Conservation (phyloP, 1,284 basidiomycete genomes). For the Serendipita sp. region DNA sequence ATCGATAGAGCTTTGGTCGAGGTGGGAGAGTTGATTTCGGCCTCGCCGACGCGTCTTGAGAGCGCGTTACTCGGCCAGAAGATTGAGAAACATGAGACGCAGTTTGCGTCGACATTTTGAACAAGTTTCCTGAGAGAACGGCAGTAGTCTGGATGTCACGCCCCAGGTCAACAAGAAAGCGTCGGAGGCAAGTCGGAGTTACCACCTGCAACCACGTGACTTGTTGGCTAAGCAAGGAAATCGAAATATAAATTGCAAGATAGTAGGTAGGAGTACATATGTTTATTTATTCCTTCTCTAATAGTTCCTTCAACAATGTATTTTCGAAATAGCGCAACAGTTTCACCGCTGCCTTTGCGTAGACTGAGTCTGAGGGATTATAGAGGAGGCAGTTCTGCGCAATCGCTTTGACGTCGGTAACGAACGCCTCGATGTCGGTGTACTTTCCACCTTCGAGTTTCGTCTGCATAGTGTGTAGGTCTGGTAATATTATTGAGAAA, state of each 20-base stretch:
- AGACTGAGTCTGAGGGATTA: constrained; percentile 77
- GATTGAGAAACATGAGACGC: neutral
- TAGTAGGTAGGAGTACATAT: neutral
- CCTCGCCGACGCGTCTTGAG: neutral
- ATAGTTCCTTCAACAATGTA: constrained; percentile 24
- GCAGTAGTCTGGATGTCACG: neutral
- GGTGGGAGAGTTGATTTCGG: neutral
- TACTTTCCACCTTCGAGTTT: constrained; percentile 82
- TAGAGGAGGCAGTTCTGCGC: constrained; percentile 87
- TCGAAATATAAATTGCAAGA: neutral
- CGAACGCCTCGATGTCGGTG: constrained; percentile 59
- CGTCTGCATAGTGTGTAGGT: constrained; percentile 84
- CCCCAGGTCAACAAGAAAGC: neutral
- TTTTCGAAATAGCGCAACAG: constrained; percentile 36
- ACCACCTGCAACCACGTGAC: neutral
- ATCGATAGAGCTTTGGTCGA: neutral
- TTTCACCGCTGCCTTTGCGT: constrained; percentile 74
- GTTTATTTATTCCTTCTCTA: constrained; percentile 6
- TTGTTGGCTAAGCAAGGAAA: neutral
- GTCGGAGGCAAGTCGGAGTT: constrained; percentile 5
- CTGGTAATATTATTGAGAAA: constrained; percentile 28
- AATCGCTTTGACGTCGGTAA: constrained; percentile 70
- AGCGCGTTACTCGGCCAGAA: neutral
- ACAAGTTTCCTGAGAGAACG: neutral
- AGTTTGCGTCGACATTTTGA: neutral